These are phyloP conservation scores for Uncinocarpus reesii DNA, from an alignment of 2,329 filamentous ascomycete genomes.

Conservation along the genomic window DNA sequence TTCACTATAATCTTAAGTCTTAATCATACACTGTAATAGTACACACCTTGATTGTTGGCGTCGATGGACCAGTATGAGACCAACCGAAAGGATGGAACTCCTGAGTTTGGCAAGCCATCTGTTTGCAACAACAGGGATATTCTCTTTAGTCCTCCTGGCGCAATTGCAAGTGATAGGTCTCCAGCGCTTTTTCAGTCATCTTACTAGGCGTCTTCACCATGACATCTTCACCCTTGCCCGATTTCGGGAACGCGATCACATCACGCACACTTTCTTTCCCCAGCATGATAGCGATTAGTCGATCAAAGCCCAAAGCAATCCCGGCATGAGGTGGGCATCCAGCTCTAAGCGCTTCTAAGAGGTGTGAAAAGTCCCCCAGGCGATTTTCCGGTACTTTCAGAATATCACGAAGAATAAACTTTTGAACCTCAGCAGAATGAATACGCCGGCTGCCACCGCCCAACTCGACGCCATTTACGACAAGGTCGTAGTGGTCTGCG, in stretches of 20 bases:
- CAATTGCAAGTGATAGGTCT: constrained; percentile 48
- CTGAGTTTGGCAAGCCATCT: no score
- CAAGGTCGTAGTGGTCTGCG: constrained; percentile 90
- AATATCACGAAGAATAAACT: constrained; percentile 73
- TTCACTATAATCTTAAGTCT: no score
- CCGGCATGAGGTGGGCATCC: constrained; percentile 94
- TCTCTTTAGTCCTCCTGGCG: constrained; percentile 17
- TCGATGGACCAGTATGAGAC: no score
- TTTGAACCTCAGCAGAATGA: constrained; percentile 71
- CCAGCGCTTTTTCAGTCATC: constrained; percentile 51
- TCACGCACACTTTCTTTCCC: constrained; percentile 70
- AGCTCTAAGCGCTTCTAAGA: constrained; percentile 68
- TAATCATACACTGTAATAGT: no score
- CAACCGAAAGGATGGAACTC: no score
- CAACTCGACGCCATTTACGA: constrained; percentile 88
- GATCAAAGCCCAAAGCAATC: constrained; percentile 84
- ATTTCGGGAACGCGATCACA: constrained; percentile 96
- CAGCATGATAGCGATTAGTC: constrained; percentile 69
- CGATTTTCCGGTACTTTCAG: constrained; percentile 64
- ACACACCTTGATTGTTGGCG: no score
- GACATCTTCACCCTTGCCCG: constrained; percentile 74
- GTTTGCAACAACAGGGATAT: neutral
- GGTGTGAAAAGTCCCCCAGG: constrained; percentile 71
- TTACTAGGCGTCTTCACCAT: constrained; percentile 67
- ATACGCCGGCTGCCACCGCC: constrained; percentile 90